These are phyloP conservation scores for Pseudogymnoascus sp. DNA, from an alignment of 2,329 filamentous ascomycete genomes.

Conservation along the genomic window DNA sequence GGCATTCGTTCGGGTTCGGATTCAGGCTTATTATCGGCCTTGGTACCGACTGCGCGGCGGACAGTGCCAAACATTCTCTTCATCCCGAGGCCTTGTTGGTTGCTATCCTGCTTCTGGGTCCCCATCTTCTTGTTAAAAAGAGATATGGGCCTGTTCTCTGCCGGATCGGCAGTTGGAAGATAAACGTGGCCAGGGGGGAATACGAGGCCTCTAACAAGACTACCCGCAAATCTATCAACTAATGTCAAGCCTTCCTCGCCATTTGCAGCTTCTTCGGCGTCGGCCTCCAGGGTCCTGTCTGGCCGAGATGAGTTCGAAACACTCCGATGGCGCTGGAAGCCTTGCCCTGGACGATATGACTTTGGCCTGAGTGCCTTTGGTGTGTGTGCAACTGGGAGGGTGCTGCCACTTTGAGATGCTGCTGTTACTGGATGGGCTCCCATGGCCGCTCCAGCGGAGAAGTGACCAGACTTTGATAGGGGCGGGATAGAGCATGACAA, in stretches of 20 bases:
- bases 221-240: conserved; percentile 52
- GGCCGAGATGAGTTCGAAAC: conserved; percentile 60
- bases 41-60: conserved; percentile 66
- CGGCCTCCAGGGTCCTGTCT: conserved; percentile 29
- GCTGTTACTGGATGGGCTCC: conserved; percentile 49
- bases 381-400: conserved; percentile 47
- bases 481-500: conserved; percentile 56
- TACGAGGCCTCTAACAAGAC: conserved; percentile 77
- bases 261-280: not conserved
- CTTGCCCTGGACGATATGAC: conserved; percentile 44
- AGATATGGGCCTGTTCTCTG: conserved; percentile 46
- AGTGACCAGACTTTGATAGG: conserved; percentile 38
- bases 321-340: conserved; percentile 78
- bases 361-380: conserved; percentile 50
- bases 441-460: conserved; percentile 35
- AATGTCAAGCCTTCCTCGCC: not conserved
- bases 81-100: conserved; percentile 65
- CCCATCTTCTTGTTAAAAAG: conserved; percentile 34
- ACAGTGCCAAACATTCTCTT: conserved; percentile 81
- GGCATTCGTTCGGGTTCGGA: conserved; percentile 15
- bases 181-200: conserved; percentile 76
- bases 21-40: conserved; percentile 14
- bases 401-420: conserved; percentile 38
- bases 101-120: conserved; percentile 42
- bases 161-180: conserved; percentile 56